phyloP scores from a whole-genome alignment of 768 basidiomycete genomes.

The Porphyrellus cyaneotinctus region DNA sequence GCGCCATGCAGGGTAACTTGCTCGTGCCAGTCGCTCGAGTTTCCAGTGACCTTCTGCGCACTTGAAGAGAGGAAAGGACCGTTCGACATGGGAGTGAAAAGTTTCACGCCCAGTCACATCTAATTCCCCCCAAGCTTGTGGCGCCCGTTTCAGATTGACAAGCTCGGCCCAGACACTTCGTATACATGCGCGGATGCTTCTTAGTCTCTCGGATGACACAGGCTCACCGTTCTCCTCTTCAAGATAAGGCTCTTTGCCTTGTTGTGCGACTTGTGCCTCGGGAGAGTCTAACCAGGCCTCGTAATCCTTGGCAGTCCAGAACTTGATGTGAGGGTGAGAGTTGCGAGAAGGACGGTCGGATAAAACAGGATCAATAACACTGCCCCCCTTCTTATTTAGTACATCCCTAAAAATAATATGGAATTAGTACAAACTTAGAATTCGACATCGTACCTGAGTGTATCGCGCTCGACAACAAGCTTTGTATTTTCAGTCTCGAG shows the following conservation, averaged over 20 bases:
- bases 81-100: background rate
- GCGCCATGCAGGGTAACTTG: background rate
- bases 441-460: background rate
- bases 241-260: background rate
- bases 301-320: background rate
- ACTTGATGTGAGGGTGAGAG: background rate
- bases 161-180: background rate
- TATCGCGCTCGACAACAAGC: background rate
- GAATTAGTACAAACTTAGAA: background rate
- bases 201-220: background rate
- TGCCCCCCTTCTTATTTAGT: background rate
- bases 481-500: background rate
- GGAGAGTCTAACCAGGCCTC: background rate
- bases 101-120: background rate
- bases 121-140: background rate
- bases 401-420: background rate
- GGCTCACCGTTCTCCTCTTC: background rate
- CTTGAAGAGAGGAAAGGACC: background rate
- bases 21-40: background rate
- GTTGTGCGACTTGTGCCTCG: background rate
- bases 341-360: background rate
- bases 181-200: background rate
- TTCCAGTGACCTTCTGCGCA: constrained; percentile 1
- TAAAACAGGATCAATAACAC: background rate
- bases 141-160: background rate